phyloP scores from a whole-genome alignment of 768 basidiomycete genomes.

The Melanogaster broomeanus region DNA sequence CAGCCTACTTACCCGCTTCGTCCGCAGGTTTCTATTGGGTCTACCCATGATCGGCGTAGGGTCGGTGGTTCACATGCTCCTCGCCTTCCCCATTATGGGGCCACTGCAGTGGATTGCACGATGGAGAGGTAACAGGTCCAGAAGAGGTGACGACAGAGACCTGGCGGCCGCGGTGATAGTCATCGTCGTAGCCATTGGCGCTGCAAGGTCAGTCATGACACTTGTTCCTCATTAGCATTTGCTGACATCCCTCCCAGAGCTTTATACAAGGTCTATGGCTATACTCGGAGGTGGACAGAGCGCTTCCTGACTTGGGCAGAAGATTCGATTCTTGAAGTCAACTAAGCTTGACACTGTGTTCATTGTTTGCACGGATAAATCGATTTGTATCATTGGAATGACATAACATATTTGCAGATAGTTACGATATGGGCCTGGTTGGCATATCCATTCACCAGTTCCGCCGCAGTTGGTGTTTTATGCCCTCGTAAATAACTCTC shows the following conservation, averaged over 20 bases:
- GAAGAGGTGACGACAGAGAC: slow-evolving; percentile 58
- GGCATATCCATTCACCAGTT: slow-evolving; percentile 56
- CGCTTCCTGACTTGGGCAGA: slow-evolving; percentile 69
- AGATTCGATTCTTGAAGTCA: slow-evolving; percentile 79
- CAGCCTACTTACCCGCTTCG: slow-evolving; percentile 53
- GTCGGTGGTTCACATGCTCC: slow-evolving; percentile 71
- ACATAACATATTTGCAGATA: slow-evolving; percentile 20
- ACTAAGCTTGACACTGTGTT: slow-evolving; percentile 31
- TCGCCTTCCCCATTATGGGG: slow-evolving; percentile 62
- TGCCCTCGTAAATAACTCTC: slow-evolving; percentile 61
- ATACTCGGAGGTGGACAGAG: slow-evolving; percentile 61
- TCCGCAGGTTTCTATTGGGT: slow-evolving; percentile 75
- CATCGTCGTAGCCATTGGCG: slow-evolving; percentile 59
- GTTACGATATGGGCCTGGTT: not conserved
- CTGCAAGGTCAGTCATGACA: slow-evolving; percentile 51
- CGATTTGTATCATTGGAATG: slow-evolving; percentile 10
- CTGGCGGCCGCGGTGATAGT: slow-evolving; percentile 67
- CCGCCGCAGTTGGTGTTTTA: slow-evolving; percentile 70
- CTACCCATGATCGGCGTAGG: slow-evolving; percentile 77
- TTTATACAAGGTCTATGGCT: slow-evolving; percentile 64
- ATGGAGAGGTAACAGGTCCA: slow-evolving; percentile 55
- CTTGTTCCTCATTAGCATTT: slow-evolving; percentile 1
- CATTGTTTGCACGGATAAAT: not conserved
- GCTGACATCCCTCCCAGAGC: slow-evolving; percentile 47
- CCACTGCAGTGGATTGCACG: slow-evolving; percentile 74